A percentile compares a stretch with the other conserved stretches of the same genome.
Evolutionary conservation across 1,139 yeast genomes (phyloP).

Genomic region (Taphrina flavorubra): DNA sequence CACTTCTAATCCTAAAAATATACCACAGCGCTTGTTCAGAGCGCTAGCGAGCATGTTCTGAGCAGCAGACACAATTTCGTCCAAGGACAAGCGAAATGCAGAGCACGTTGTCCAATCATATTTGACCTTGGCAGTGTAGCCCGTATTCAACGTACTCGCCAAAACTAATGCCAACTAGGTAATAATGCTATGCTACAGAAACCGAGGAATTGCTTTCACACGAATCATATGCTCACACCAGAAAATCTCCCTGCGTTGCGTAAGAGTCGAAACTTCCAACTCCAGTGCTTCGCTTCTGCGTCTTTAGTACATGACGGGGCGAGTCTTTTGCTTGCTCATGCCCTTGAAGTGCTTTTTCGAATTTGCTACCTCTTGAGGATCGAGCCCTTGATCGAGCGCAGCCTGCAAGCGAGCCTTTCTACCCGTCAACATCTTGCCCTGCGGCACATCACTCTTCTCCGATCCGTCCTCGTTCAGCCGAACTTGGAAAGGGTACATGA

Average conservation of each 20-base stretch:
- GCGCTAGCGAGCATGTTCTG: neutral
- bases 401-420: constrained; percentile 41
- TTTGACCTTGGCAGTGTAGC: neutral
- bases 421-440: constrained; percentile 41
- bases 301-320: constrained; percentile 32
- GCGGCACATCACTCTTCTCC: constrained; percentile 24
- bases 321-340: constrained; percentile 39
- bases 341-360: constrained; percentile 43
- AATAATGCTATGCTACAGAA: no score
- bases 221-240: no score
- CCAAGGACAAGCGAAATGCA: neutral
- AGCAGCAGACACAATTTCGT: neutral
- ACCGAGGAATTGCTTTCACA: no score
- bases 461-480: constrained; percentile 41
- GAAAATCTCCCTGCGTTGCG: no score
- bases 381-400: constrained; percentile 35
- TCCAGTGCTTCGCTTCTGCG: no score
- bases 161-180: constrained; percentile 1
- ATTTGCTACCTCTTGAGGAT: constrained; percentile 31
- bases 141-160: constrained; percentile 3
- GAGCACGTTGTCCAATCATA: constrained; percentile 19
- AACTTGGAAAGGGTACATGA: constrained; percentile 40
- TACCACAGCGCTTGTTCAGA: neutral
- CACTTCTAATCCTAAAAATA: neutral
- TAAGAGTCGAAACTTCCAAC: no score